Conservation (phyloP, 2,329 filamentous ascomycete species). For the Daldinia sp. region DNA sequence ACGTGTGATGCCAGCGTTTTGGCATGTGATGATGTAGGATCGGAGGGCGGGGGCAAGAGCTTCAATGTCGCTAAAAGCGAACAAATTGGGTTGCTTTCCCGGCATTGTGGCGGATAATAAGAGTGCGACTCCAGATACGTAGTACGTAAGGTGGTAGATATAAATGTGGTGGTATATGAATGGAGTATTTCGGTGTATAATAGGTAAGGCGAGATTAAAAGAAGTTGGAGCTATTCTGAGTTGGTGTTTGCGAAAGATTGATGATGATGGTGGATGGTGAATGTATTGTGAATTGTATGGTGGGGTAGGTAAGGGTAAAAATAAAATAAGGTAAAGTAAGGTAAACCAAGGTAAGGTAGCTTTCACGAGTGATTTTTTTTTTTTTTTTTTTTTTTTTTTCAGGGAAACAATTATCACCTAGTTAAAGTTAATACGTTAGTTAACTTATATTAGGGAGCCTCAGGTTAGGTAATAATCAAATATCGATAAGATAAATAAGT, state of each 20-base stretch:
- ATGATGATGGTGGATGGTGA: constrained; percentile 16
- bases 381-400: constrained; percentile 21
- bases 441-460: constrained; percentile 4
- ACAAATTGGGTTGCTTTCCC: constrained; percentile 77
- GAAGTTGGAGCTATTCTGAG: constrained; percentile 6
- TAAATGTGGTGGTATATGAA: constrained; percentile 21
- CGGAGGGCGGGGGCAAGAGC: constrained; percentile 82
- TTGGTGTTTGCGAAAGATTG: constrained; percentile 33
- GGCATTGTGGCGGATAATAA: constrained; percentile 55
- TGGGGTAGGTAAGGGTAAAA: constrained; percentile 20
- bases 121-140: constrained; percentile 11
- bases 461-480: background rate
- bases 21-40: constrained; percentile 83
- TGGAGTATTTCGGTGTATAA: constrained; percentile 5
- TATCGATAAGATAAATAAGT: constrained; percentile 3
- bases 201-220: constrained; percentile 5
- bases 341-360: constrained; percentile 16
- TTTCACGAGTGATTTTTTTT: constrained; percentile 39
- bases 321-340: background rate
- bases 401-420: constrained; percentile 8
- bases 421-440: constrained; percentile 3
- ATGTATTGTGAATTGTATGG: constrained; percentile 7
- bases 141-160: constrained; percentile 14
- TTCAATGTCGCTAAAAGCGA: constrained; percentile 78
- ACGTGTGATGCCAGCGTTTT: constrained; percentile 82